Conservation (phyloP, 1,139 yeast species). For the Yamadazyma trypodendri region DNA sequence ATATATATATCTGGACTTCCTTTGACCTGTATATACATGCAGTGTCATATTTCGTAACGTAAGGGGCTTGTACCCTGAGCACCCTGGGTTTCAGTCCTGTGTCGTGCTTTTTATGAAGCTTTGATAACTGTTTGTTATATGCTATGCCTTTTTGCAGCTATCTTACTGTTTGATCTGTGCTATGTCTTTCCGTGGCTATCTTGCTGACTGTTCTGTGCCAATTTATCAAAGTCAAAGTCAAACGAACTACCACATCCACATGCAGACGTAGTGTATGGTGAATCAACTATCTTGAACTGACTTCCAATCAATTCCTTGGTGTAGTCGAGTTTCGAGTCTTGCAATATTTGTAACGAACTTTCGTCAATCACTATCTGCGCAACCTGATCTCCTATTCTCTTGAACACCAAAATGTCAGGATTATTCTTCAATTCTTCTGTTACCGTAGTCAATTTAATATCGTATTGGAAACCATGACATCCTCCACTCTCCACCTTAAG, state of each 20-base stretch:
- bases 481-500: constrained; percentile 96
- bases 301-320: constrained; percentile 93
- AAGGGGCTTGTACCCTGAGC: too few species aligned
- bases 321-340: constrained; percentile 86
- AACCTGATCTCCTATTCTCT: constrained; percentile 40
- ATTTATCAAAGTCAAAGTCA: constrained; percentile 75
- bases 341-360: constrained; percentile 73
- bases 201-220: constrained; percentile 13
- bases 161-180: too few species aligned
- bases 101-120: too few species aligned
- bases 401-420: constrained; percentile 52
- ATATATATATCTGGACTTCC: neutral
- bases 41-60: too few species aligned
- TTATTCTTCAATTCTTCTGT: constrained; percentile 37
- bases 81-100: neutral
- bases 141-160: too few species aligned
- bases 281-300: constrained; percentile 86
- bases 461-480: constrained; percentile 96
- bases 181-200: neutral
- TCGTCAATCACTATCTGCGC: constrained; percentile 79
- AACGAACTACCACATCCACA: constrained; percentile 98
- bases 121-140: too few species aligned
- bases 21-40: neutral
- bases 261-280: constrained; percentile 85
- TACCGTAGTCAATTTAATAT: constrained; percentile 59